These are phyloP conservation scores for Gracilariopsis chorda DNA, from an alignment of 23 red algal species.

Conservation along the genomic window DNA sequence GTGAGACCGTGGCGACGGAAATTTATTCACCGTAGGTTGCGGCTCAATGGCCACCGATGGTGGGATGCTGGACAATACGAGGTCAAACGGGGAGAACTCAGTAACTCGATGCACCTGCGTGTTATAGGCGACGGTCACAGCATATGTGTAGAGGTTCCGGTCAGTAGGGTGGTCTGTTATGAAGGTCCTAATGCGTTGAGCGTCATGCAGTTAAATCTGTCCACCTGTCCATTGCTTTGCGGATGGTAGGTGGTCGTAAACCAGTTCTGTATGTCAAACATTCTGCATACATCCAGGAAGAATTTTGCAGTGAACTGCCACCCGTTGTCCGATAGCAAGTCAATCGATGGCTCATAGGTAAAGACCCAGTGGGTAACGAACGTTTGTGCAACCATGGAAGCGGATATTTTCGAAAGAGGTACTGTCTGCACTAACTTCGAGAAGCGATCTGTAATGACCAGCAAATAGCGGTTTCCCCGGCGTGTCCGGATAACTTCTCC, in stretches of 20 bases:
- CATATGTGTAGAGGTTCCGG: background rate
- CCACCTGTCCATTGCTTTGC: background rate
- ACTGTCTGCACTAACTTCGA: slow-evolving; percentile 15
- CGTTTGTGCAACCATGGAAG: background rate
- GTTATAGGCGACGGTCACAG: background rate
- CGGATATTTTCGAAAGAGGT: background rate
- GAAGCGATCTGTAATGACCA: slow-evolving; percentile 18
- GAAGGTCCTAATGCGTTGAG: background rate
- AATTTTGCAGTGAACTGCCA: background rate
- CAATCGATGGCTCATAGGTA: background rate
- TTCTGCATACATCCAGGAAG: background rate
- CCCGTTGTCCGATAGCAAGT: background rate
- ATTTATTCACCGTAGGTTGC: background rate
- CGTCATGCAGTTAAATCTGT: background rate
- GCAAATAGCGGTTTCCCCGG: background rate
- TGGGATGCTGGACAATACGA: background rate
- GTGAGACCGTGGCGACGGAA: background rate
- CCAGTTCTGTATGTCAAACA: background rate
- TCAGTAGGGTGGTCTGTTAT: background rate
- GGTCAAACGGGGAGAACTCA: background rate
- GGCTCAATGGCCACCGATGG: background rate
- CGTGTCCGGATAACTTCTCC: background rate
- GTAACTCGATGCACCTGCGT: background rate
- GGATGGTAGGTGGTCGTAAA: slow-evolving; percentile 14
- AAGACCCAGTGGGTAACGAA: background rate